Evolutionary conservation across 129 eudicot species (phyloP).

Genomic region (Saussurea involucrata): DNA sequence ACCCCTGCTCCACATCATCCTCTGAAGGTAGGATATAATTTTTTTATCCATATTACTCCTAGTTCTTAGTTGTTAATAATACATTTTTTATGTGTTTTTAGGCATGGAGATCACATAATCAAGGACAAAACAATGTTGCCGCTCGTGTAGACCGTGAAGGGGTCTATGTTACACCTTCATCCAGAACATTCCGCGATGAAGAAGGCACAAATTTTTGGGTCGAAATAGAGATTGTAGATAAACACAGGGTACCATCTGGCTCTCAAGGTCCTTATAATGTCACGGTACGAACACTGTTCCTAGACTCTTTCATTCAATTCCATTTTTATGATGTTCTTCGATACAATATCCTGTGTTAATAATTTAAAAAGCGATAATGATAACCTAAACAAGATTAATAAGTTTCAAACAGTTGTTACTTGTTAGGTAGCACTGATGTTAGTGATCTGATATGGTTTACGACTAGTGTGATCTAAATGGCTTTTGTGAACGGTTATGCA

Average conservation of each 20-base stretch:
- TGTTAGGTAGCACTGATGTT: not conserved
- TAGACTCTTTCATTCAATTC: not conserved
- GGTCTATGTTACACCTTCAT: constrained; percentile 75
- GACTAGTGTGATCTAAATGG: constrained; percentile 2
- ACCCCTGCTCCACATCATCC: constrained; percentile 95
- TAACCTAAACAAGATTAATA: not conserved
- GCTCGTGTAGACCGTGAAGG: constrained; percentile 80
- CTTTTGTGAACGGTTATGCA: constrained; percentile 17
- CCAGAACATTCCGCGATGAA: constrained; percentile 94
- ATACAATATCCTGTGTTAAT: not conserved
- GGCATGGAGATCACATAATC: constrained; percentile 94
- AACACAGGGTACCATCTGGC: constrained; percentile 84
- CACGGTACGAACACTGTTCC: constrained; percentile 51
- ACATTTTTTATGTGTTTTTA: constrained; percentile 16
- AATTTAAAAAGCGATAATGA: not conserved
- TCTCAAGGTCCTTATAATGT: constrained; percentile 95
- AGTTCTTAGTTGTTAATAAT: not conserved
- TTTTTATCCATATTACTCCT: not conserved
- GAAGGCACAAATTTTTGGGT: constrained; percentile 97
- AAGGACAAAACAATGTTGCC: constrained; percentile 85
- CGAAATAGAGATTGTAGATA: constrained; percentile 90
- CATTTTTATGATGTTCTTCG: not conserved
- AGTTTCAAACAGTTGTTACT: not conserved
- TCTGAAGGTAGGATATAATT: constrained; percentile 64
- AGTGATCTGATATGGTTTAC: not conserved